Conservation (phyloP, 1,284 basidiomycete species). For the Rhodotorula sp. region DNA sequence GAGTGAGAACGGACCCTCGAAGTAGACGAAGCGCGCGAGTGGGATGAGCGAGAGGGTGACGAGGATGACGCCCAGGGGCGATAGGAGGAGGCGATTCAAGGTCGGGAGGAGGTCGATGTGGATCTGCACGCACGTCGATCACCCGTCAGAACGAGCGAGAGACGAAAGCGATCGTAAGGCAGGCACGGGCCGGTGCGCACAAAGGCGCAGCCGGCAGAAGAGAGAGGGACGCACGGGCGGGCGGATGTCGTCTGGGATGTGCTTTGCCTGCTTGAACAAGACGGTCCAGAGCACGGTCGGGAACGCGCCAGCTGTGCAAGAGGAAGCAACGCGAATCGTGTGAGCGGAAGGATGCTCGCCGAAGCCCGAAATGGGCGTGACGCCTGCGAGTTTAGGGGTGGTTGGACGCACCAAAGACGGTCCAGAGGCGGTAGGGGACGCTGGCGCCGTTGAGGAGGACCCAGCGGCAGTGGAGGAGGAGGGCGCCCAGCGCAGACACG, state of each 20-base stretch:
- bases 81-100: constrained; percentile 30
- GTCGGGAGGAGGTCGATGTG: constrained; percentile 42
- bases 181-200: not conserved
- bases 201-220: not conserved
- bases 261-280: constrained; percentile 40
- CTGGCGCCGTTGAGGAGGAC: constrained; percentile 35
- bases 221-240: constrained; percentile 30
- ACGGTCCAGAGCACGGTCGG: constrained; percentile 41
- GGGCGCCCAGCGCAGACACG: not conserved
- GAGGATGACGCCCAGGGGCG: constrained; percentile 31
- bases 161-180: not conserved
- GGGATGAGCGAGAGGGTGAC: constrained; percentile 38
- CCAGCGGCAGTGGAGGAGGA: constrained; percentile 32
- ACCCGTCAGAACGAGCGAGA: not conserved
- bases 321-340: too few species aligned
- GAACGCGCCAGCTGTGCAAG: constrained; percentile 32
- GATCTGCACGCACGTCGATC: constrained; percentile 24
- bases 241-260: constrained; percentile 36
- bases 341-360: not conserved
- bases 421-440: constrained; percentile 33
- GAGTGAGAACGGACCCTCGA: constrained; percentile 1
- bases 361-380: not conserved
- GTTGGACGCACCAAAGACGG: constrained; percentile 21
- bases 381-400: too few species aligned
- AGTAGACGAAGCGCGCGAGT: constrained; percentile 32